A percentile compares a stretch with the other conserved stretches of the same genome.
These are phyloP conservation scores for Mikania micrantha DNA, from an alignment of 129 eudicot species.

Conservation along the genomic window DNA sequence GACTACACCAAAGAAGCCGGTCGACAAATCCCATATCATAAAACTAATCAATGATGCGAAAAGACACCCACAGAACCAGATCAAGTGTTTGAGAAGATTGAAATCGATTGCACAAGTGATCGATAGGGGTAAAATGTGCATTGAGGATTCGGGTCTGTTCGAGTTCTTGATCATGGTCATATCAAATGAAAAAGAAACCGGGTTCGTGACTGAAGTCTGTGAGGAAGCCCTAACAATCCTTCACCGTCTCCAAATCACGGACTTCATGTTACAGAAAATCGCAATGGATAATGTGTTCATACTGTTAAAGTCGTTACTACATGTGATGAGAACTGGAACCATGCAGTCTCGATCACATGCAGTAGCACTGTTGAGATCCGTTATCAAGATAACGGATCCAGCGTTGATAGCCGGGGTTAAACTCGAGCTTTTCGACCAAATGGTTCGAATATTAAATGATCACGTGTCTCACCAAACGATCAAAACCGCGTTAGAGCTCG, in stretches of 20 bases:
- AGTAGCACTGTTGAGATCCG: conserved; percentile 21
- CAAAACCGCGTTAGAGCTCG: conserved; percentile 35
- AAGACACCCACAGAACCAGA: conserved; percentile 19
- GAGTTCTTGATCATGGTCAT: conserved; percentile 33
- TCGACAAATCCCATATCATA: conserved; percentile 31
- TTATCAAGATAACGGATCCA: conserved; percentile 34
- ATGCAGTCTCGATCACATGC: conserved; percentile 29
- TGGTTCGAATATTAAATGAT: conserved; percentile 20
- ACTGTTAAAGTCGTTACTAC: conserved; percentile 27
- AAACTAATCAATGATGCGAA: conserved; percentile 51
- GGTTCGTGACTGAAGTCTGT: conserved; percentile 4
- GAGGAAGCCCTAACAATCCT: conserved; percentile 49
- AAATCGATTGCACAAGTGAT: too few species aligned
- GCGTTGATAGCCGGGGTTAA: background rate
- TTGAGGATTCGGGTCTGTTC: conserved; percentile 27
- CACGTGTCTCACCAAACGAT: conserved; percentile 30
- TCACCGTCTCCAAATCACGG: conserved; percentile 30
- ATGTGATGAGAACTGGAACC: conserved; percentile 25
- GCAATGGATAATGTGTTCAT: background rate
- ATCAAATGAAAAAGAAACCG: background rate
- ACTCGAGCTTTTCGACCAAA: conserved; percentile 22
- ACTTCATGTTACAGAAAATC: conserved; percentile 11
- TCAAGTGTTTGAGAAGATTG: conserved; percentile 35
- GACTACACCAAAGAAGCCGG: conserved; percentile 47
- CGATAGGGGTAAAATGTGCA: too few species aligned